Conservation (phyloP, 805 yeast species). For the Cyberlindnera meyerae region DNA sequence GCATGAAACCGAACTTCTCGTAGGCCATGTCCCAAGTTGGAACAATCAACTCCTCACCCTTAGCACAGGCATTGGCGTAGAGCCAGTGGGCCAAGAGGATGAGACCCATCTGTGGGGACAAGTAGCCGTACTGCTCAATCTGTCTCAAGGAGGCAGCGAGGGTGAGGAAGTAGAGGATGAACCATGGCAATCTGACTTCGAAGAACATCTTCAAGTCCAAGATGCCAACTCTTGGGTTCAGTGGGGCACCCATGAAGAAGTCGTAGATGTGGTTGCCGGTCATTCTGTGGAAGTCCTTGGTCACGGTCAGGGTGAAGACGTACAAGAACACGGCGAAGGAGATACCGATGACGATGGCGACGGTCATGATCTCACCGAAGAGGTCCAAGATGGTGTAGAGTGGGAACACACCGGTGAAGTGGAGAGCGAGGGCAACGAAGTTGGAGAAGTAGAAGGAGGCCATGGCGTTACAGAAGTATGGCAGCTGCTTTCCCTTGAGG, state of each 20-base stretch:
- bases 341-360: constrained; percentile 79
- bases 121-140: constrained; percentile 73
- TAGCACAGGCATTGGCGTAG: constrained; percentile 94
- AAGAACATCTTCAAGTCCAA: constrained; percentile 95
- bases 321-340: constrained; percentile 64
- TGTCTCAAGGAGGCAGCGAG: constrained; percentile 75
- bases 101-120: constrained; percentile 69
- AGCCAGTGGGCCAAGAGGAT: constrained; percentile 84
- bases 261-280: constrained; percentile 89
- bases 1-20: constrained; percentile 99
- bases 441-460: constrained; percentile 73
- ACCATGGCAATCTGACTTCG: constrained; percentile 98
- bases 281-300: constrained; percentile 82
- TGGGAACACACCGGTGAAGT: constrained; percentile 69
- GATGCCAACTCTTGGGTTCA: constrained; percentile 91
- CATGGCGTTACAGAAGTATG: constrained; percentile 91
- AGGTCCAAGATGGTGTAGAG: constrained; percentile 70
- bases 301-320: constrained; percentile 55
- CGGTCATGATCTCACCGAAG: constrained; percentile 90
- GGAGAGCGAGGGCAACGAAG: constrained; percentile 53
- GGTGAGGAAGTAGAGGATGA: constrained; percentile 72
- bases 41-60: constrained; percentile 95
- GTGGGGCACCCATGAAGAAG: constrained; percentile 94
- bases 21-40: constrained; percentile 99
- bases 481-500: constrained; percentile 72